Percentiles rank a stretch among this genome's conserved stretches.
phyloP scores from a whole-genome alignment of 805 yeast species.

The Candida oleophila region DNA sequence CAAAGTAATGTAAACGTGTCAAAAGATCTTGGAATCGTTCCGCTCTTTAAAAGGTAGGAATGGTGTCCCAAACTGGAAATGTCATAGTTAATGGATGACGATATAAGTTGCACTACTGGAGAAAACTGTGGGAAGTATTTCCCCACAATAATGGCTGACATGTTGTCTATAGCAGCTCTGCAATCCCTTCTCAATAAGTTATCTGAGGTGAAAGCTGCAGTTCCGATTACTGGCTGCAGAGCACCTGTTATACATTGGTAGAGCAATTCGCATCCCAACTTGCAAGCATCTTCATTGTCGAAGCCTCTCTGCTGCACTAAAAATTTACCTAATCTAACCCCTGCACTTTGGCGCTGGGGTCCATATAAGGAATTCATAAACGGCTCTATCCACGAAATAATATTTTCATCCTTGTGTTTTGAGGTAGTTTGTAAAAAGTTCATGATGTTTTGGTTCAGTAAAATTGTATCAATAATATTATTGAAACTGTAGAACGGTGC shows the following conservation, averaged over 20 bases:
- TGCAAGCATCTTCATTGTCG: background rate
- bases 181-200: conserved; percentile 44
- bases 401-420: conserved; percentile 24
- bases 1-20: conserved; percentile 35
- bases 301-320: conserved; percentile 28
- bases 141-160: conserved; percentile 33
- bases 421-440: background rate
- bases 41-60: conserved; percentile 17
- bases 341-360: conserved; percentile 52
- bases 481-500: conserved; percentile 54
- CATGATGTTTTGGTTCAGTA: conserved; percentile 44
- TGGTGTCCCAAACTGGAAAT: conserved; percentile 35
- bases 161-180: conserved; percentile 47
- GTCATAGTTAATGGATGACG: conserved; percentile 47
- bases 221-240: conserved; percentile 5
- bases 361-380: conserved; percentile 44
- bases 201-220: conserved; percentile 16
- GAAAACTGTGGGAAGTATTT: conserved; percentile 20
- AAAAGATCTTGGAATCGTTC: conserved; percentile 24
- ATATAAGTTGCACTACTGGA: conserved; percentile 36
- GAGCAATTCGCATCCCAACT: conserved; percentile 10
- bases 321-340: conserved; percentile 49
- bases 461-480: conserved; percentile 58
- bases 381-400: conserved; percentile 54
- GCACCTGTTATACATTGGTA: conserved; percentile 13